Conservation (phyloP, 768 basidiomycete species). For the Pleurotus cornucopiae region DNA sequence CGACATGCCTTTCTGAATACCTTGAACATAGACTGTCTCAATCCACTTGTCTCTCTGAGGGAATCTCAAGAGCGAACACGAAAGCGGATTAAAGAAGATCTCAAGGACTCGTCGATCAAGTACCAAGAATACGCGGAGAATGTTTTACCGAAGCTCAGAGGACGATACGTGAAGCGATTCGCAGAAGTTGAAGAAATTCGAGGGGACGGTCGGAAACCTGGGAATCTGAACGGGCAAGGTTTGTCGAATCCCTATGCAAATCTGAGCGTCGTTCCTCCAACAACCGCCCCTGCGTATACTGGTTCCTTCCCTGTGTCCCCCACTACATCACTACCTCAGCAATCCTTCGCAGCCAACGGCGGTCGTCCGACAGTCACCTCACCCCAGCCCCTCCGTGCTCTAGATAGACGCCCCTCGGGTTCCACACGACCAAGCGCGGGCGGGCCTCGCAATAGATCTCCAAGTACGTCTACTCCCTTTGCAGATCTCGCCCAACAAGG, state of each 20-base stretch:
- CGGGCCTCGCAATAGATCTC: slow-evolving; percentile 63
- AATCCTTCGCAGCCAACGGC: background rate
- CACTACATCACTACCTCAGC: background rate
- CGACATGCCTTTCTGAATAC: slow-evolving; percentile 75
- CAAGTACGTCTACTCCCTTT: slow-evolving; percentile 77
- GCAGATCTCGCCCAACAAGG: slow-evolving; percentile 88
- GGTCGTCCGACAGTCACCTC: slow-evolving; percentile 45
- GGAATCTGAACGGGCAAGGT: background rate
- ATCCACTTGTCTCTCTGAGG: slow-evolving; percentile 65
- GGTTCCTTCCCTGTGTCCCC: background rate
- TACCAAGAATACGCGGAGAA: slow-evolving; percentile 82
- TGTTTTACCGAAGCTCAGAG: slow-evolving; percentile 76
- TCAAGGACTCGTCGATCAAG: slow-evolving; percentile 71
- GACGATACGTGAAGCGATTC: slow-evolving; percentile 78
- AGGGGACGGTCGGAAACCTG: background rate
- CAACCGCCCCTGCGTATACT: background rate
- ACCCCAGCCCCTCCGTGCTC: slow-evolving; percentile 71
- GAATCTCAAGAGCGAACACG: slow-evolving; percentile 91
- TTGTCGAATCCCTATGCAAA: background rate
- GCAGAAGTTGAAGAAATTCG: slow-evolving; percentile 69
- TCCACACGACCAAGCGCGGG: slow-evolving; percentile 30
- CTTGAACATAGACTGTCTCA: slow-evolving; percentile 69
- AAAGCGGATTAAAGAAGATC: slow-evolving; percentile 86
- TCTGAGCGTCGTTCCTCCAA: slow-evolving; percentile 31
- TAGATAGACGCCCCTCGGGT: slow-evolving; percentile 71